Conservation (phyloP, 1,284 basidiomycete genomes). For the Anthracocystis walkeri region DNA sequence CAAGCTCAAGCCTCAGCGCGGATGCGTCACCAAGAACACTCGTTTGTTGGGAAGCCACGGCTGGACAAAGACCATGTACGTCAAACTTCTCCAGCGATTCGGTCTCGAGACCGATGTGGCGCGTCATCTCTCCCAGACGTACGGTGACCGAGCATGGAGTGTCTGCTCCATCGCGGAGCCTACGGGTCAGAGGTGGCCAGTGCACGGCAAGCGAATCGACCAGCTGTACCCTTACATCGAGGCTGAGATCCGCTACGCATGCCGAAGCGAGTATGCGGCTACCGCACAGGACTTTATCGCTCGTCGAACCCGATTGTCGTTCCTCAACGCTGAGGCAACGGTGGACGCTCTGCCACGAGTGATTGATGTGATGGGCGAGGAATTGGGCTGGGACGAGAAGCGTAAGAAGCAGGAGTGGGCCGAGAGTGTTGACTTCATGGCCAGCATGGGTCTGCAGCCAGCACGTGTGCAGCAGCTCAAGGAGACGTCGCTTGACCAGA, state of each 20-base stretch:
- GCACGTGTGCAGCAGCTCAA: slow-evolving; percentile 55
- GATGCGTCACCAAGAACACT: slow-evolving; percentile 83
- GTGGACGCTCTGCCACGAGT: slow-evolving; percentile 86
- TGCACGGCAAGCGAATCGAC: slow-evolving; percentile 83
- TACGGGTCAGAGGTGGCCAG: slow-evolving; percentile 84
- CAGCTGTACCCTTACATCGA: slow-evolving; percentile 89
- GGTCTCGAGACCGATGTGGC: slow-evolving; percentile 92
- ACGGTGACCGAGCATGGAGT: slow-evolving; percentile 96
- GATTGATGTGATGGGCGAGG: slow-evolving; percentile 89
- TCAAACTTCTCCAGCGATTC: slow-evolving; percentile 86
- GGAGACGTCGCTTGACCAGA: slow-evolving; percentile 52
- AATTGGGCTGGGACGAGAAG: slow-evolving; percentile 84
- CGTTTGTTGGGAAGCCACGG: slow-evolving; percentile 92
- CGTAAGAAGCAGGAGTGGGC: slow-evolving; percentile 70
- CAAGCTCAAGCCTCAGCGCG: slow-evolving; percentile 74
- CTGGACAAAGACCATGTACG: slow-evolving; percentile 97
- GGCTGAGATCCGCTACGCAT: slow-evolving; percentile 91
- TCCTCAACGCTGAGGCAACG: slow-evolving; percentile 90
- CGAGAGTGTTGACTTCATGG: slow-evolving; percentile 67
- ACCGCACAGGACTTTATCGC: slow-evolving; percentile 92
- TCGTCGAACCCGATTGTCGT: slow-evolving; percentile 88
- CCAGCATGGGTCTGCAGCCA: slow-evolving; percentile 70
- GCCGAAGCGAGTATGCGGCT: slow-evolving; percentile 88
- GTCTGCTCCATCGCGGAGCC: slow-evolving; percentile 84
- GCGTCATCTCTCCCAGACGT: slow-evolving; percentile 89